Conservation (phyloP, 164 flowering plant species). For the Tetracentron sinense region DNA sequence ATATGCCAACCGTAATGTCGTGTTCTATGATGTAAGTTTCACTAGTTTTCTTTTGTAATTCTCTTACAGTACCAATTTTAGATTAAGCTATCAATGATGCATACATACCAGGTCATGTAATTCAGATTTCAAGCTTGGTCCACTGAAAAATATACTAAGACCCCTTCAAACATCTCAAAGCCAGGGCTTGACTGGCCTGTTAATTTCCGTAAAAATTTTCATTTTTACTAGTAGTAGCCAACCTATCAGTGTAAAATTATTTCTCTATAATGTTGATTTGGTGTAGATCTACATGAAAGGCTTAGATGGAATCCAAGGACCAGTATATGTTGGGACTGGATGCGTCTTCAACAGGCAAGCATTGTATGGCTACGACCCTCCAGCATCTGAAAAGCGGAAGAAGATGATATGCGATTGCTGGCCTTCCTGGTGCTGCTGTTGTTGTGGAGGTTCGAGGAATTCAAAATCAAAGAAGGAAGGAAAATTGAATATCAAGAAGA, state of each 20-base stretch:
- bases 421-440: conserved; percentile 91
- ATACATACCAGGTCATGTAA: neutral
- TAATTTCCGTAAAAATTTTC: no score
- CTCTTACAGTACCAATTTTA: no score
- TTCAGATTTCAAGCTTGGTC: neutral
- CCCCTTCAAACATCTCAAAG: no score
- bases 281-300: conserved; percentile 87
- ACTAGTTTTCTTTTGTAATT: neutral
- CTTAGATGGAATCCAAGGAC: conserved; percentile 91
- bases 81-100: neutral
- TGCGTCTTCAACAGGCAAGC: conserved; percentile 88
- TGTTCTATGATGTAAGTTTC: conserved; percentile 80
- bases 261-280: conserved; percentile 7
- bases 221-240: no score
- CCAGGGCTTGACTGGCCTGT: no score
- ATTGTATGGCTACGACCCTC: conserved; percentile 90
- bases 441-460: conserved; percentile 63
- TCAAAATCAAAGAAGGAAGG: conserved; percentile 62
- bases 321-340: conserved; percentile 91
- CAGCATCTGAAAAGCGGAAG: conserved; percentile 68
- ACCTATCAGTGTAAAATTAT: neutral
- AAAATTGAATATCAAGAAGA: conserved; percentile 48
- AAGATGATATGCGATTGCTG: conserved; percentile 98
- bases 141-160: no score
- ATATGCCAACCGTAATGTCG: conserved; percentile 84